Base-by-base conservation (phyloP, 345 rosid genomes). In the Theobroma cacao region DNA sequence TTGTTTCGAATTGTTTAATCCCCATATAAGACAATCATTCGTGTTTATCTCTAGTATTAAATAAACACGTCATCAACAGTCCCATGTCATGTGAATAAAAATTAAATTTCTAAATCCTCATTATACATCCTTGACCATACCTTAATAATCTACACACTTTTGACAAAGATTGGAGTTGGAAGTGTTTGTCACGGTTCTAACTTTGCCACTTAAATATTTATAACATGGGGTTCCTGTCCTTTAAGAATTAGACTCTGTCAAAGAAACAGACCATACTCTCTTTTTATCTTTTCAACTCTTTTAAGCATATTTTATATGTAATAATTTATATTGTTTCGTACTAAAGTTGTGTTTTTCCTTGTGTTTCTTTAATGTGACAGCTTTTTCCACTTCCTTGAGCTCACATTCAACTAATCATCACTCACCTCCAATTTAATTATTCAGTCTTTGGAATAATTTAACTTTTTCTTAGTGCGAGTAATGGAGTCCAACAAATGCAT, bases 381-480 rank as follows among this genome's bases (percentile, higher is more conserved):
- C 77, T 30, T 80, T 77, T 36, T 40, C 4, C 34, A 36, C 2
- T 71, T 8, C 13, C 17, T 48, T 69, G 62, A 79, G 56, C 80
- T 80, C 85, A 74, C 76, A 61, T 74, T 82, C 75, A 77, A 75
- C 81, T 67, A 75, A 75, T 66, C 18, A 75, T 59, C 43, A 52
- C 34, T 52, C 71, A 65, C 40, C 67, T 18, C 28, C 56, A 31
- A 72, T 61, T 55, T 55, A 72, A 68, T 79, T 66, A 76, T 68
- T 72, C 24, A 40, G 26, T 48, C 18, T 66, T 71, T 41, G 73
- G 83, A 75, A 79, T 74, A 74, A 68, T 77, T 77, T n/a, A n/a
- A 58, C 79, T 82, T 80, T 84, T 36, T 77, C 68, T 64, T 66
- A 76, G 77, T 81, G 47, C 87, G 72, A 28, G 43, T 74, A 75